A percentile compares a stretch with the other conserved stretches of the same genome.
Conservation (phyloP, 306 rosid species). For the Astragalus glycyphyllos region DNA sequence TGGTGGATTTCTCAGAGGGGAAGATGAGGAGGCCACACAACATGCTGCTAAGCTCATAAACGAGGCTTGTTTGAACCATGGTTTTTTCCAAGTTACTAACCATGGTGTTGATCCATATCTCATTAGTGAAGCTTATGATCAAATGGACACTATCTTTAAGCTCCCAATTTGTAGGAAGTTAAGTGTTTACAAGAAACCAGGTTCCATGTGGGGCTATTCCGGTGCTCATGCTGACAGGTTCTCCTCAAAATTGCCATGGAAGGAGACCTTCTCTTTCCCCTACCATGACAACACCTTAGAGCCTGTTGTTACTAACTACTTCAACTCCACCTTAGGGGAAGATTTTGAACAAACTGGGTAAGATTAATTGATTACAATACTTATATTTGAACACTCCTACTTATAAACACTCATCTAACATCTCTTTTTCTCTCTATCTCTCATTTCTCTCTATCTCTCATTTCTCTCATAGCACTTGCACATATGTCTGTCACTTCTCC, state of each 20-base stretch:
- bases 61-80: slow-evolving; percentile 64
- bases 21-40: slow-evolving; percentile 46
- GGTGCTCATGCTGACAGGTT: slow-evolving; percentile 80
- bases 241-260: slow-evolving; percentile 76
- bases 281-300: slow-evolving; percentile 34
- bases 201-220: slow-evolving; percentile 61
- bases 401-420: too few relatives aligned
- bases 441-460: too few relatives aligned
- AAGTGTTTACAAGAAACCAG: slow-evolving; percentile 41
- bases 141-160: slow-evolving; percentile 57
- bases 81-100: slow-evolving; percentile 76
- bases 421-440: too few relatives aligned
- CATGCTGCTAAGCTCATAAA: slow-evolving; percentile 50
- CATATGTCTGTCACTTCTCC: too few relatives aligned
- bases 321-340: slow-evolving; percentile 53
- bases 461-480: too few relatives aligned
- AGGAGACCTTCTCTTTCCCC: slow-evolving; percentile 77
- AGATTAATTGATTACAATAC: not conserved
- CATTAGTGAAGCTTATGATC: slow-evolving; percentile 49
- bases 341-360: slow-evolving; percentile 68
- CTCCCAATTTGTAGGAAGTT: slow-evolving; percentile 54
- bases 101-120: slow-evolving; percentile 64
- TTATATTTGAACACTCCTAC: too few relatives aligned
- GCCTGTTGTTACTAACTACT: slow-evolving; percentile 56
- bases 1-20: slow-evolving; percentile 59